Conservation (phyloP, 192 early-diverging fungal genomes). For the Umbelopsis isabellina region DNA sequence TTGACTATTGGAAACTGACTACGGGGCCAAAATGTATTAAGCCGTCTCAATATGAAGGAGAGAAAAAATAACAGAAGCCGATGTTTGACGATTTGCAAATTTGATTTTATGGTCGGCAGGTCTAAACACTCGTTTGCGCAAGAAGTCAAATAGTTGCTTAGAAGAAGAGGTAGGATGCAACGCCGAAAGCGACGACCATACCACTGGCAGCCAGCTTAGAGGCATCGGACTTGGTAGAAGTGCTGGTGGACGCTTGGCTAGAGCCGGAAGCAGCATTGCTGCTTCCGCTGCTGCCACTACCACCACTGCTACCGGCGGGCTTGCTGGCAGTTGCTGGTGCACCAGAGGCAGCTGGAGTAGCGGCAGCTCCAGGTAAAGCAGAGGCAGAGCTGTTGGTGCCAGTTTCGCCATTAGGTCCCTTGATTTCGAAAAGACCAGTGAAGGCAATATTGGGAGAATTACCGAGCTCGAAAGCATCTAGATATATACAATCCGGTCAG, state of each 20-base stretch:
- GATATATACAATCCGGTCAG: not conserved
- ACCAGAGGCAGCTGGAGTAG: slow-evolving; percentile 22
- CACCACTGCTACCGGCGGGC: not conserved
- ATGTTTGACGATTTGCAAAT: not conserved
- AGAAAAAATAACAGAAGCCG: not conserved
- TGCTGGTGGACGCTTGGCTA: slow-evolving; percentile 1
- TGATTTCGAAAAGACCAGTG: slow-evolving; percentile 37
- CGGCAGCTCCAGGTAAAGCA: slow-evolving; percentile 11
- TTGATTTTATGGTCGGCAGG: no score
- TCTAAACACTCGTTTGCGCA: no score
- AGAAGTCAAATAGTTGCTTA: not conserved
- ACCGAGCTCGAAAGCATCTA: slow-evolving; percentile 37
- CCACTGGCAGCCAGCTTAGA: slow-evolving; percentile 4
- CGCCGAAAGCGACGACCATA: slow-evolving; percentile 4
- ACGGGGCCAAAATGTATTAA: not conserved
- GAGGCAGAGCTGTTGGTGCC: not conserved
- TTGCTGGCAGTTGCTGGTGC: slow-evolving; percentile 11
- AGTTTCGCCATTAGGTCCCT: slow-evolving; percentile 25
- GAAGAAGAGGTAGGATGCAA: not conserved
- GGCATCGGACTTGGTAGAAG: not conserved
- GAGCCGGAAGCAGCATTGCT: not conserved
- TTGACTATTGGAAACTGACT: slow-evolving; percentile 9
- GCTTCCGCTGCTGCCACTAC: not conserved
- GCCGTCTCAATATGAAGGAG: not conserved
- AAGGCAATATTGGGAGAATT: slow-evolving; percentile 37